Base-by-base conservation (phyloP, 345 rosid species). In the Tarenaya hassleriana region DNA sequence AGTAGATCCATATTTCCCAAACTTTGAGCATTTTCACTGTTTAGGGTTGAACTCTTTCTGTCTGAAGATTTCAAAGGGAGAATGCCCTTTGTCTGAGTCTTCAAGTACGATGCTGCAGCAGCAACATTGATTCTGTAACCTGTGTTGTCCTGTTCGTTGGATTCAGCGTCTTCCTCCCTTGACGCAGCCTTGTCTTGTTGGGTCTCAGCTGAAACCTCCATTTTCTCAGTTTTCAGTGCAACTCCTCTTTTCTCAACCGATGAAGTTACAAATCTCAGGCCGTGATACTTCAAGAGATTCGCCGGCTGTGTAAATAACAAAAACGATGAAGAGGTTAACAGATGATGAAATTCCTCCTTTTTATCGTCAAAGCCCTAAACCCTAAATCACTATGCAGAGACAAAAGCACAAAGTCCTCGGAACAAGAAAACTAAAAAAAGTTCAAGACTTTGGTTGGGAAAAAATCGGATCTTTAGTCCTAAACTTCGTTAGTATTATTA, bases 31-130 rank as follows among this genome's bases (percentile, higher is more conserved):
- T 29, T 60, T 47, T 62, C 50, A 27, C 42, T 39, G 5, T 5
- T 2, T 2, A 24, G 2, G 29, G 29, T 24, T 0, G 53, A 44
- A 41, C 47, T 21, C 4, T 59, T 55, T 7, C 16, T 12, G 39
- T 67, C 54, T 1, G 62, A 38, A 33, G 59, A 52, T 44, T 11
- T 67, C 34, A 81, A 75, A 45, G 89, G 89, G 49, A 87, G 74
- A 8, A 84, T 75, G 67, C 67, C 74, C 68, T 54, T 75, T 17
- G 87, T 75, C 18, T 76, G 94, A 33, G 79, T 73, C 7, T 83
- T 94, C 55, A 87, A 55, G 63, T 83, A 91, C 50, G 95, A 81
- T 54, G 90, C 95, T 12, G 89, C 95, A 63, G 85, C 71, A 14
- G 95, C 80, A 32, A 90, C 75, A 50, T 80, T 79, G 34, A 81